Evolutionary conservation across 441 rosid species (phyloP).

Genomic region (Sinapis alba): DNA sequence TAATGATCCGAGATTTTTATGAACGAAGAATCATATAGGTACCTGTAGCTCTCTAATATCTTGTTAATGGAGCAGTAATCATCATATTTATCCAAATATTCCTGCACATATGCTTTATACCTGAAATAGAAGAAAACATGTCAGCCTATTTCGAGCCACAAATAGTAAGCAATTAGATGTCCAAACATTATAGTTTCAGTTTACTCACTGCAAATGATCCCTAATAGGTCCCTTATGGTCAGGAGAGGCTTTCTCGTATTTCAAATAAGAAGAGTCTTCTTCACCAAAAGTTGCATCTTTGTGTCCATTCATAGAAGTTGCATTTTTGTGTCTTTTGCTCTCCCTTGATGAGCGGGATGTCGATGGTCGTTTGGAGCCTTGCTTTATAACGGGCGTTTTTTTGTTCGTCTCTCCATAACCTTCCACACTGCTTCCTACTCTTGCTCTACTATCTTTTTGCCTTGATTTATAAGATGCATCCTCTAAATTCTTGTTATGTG

Average conservation of each 20-base stretch:
- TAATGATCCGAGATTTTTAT: slow-evolving; percentile 18
- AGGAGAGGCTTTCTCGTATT: slow-evolving; percentile 81
- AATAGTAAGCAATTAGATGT: slow-evolving; percentile 6
- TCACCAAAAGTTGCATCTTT: slow-evolving; percentile 62
- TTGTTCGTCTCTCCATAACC: slow-evolving; percentile 74
- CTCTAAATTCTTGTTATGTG: slow-evolving; percentile 47
- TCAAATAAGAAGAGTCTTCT: slow-evolving; percentile 63
- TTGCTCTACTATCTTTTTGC: slow-evolving; percentile 52
- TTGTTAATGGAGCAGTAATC: slow-evolving; percentile 75
- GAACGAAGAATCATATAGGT: slow-evolving; percentile 28
- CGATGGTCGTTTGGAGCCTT: slow-evolving; percentile 58
- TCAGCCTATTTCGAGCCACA: slow-evolving; percentile 22
- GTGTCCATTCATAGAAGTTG: slow-evolving; percentile 49
- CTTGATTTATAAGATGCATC: slow-evolving; percentile 57
- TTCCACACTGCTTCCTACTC: slow-evolving; percentile 55
- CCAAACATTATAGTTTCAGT: slow-evolving; percentile 16
- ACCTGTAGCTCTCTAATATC: slow-evolving; percentile 84
- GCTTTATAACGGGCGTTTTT: slow-evolving; percentile 49
- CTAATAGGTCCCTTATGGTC: slow-evolving; percentile 81
- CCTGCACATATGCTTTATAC: slow-evolving; percentile 82
- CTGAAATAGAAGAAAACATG: slow-evolving; percentile 44
- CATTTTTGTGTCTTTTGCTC: slow-evolving; percentile 46
- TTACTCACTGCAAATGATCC: slow-evolving; percentile 82
- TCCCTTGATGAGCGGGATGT: slow-evolving; percentile 53
- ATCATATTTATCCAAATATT: slow-evolving; percentile 79